A percentile compares a stretch with the other conserved stretches of the same genome.
Conservation (phyloP, 139 green algal species). For the Parachlorella kessleri region DNA sequence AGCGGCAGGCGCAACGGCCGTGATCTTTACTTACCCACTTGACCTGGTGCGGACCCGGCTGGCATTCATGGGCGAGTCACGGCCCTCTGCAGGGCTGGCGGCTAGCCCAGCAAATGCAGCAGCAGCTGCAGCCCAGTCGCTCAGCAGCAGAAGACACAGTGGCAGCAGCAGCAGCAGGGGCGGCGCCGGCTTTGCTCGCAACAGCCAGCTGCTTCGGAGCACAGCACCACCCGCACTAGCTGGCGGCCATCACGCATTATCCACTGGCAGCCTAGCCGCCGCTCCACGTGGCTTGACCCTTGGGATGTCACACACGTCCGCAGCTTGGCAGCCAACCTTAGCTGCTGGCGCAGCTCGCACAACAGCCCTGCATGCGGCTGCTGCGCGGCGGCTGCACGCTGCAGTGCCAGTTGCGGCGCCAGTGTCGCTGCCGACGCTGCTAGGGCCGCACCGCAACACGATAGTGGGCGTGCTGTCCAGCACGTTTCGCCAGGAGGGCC, state of each 20-base stretch:
- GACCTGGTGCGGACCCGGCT: slow-evolving; percentile 88
- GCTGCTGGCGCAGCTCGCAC: background rate
- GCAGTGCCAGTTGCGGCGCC: slow-evolving; percentile 25
- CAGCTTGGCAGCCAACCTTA: too few species aligned
- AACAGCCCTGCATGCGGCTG: background rate
- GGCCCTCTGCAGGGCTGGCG: background rate
- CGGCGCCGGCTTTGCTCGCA: background rate
- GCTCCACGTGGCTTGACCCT: background rate
- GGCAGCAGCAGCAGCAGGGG: background rate
- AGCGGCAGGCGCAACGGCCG: slow-evolving; percentile 79
- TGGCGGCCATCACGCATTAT: too few species aligned
- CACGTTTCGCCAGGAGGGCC: slow-evolving; percentile 60
- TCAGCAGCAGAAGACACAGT: too few species aligned
- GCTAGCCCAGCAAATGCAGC: background rate
- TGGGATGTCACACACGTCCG: too few species aligned
- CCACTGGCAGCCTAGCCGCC: background rate
- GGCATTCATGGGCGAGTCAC: slow-evolving; percentile 60
- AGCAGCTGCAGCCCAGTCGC: too few species aligned
- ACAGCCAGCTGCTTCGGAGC: too few species aligned
- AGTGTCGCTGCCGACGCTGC: too few species aligned
- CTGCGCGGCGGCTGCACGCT: background rate
- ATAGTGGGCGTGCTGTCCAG: slow-evolving; percentile 53
- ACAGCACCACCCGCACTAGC: too few species aligned
- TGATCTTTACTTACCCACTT: slow-evolving; percentile 89
- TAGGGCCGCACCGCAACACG: slow-evolving; percentile 12